Conservation (phyloP, 331 rosid genomes). For the Pyrus hybrid region DNA sequence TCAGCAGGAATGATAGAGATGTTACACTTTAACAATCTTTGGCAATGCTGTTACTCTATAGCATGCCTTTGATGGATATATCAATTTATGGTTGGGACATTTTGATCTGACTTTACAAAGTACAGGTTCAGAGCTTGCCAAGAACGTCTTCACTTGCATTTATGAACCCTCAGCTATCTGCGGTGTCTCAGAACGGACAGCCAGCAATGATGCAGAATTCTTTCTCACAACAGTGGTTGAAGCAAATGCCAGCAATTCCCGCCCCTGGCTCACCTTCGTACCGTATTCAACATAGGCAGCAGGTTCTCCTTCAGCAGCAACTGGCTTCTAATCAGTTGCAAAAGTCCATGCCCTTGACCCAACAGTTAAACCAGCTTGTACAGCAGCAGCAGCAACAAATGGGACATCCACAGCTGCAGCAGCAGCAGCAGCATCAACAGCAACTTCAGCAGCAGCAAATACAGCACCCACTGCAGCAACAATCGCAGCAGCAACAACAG, state of each 20-base stretch:
- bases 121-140: constrained; percentile 72
- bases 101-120: constrained; percentile 1
- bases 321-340: constrained; percentile 69
- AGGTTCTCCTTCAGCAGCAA: constrained; percentile 64
- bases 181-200: constrained; percentile 88
- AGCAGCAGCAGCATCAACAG: constrained; percentile 34
- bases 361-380: constrained; percentile 74
- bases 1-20: background rate
- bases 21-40: background rate
- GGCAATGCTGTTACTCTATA: background rate
- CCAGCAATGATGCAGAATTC: constrained; percentile 58
- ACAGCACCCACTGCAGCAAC: constrained; percentile 62
- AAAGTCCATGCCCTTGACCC: constrained; percentile 49
- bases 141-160: constrained; percentile 76
- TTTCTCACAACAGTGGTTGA: constrained; percentile 81
- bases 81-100: background rate
- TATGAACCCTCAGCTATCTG: constrained; percentile 73
- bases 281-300: constrained; percentile 68
- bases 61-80: background rate
- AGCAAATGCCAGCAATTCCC: constrained; percentile 72
- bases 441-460: constrained; percentile 33
- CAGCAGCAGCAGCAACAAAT: constrained; percentile 58
- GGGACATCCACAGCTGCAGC: constrained; percentile 66
- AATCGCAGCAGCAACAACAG: constrained; percentile 42
- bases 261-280: constrained; percentile 57